phyloP scores from a whole-genome alignment of 495 filamentous ascomycete species.

The Cercophora sp. region DNA sequence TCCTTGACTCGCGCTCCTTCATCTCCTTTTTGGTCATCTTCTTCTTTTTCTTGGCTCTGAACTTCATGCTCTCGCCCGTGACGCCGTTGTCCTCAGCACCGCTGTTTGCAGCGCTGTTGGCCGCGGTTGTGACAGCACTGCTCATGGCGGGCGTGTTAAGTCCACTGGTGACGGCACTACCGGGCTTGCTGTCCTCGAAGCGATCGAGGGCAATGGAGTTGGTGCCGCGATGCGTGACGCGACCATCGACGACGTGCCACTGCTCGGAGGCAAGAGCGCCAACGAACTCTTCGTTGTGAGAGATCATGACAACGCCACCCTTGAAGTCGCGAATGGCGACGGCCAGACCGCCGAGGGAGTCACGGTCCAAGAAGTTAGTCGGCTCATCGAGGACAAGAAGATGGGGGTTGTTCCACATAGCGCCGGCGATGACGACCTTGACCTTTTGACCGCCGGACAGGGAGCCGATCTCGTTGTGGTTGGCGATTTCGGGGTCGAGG shows the following conservation, averaged over 20 bases:
- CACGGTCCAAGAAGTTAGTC: conserved; percentile 98
- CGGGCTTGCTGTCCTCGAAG: conserved; percentile 74
- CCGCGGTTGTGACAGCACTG: conserved; percentile 30
- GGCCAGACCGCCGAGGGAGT: conserved; percentile 90
- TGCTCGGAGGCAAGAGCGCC: conserved; percentile 91
- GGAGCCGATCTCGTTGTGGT: conserved; percentile 97
- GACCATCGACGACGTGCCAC: conserved; percentile 87
- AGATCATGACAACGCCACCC: conserved; percentile 98
- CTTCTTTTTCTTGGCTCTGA: conserved; percentile 90
- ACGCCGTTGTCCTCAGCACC: conserved; percentile 68
- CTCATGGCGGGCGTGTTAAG: conserved; percentile 28
- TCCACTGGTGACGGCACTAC: conserved; percentile 53
- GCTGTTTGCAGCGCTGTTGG: conserved; percentile 67
- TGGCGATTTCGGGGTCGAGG: conserved; percentile 93
- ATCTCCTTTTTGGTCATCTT: conserved; percentile 95
- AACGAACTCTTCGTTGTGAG: conserved; percentile 98
- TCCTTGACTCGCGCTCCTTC: conserved; percentile 86
- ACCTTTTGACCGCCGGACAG: conserved; percentile 99
- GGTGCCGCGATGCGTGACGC: conserved; percentile 77
- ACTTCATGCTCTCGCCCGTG: conserved; percentile 64
- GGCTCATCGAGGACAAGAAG: conserved; percentile 96
- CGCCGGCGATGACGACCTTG: conserved; percentile 96
- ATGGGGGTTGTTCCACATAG: conserved; percentile 99
- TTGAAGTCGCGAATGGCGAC: conserved; percentile 97
- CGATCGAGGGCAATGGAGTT: conserved; percentile 68